Evolutionary conservation across 441 rosid species (phyloP).

Genomic region (Populus hybrid): DNA sequence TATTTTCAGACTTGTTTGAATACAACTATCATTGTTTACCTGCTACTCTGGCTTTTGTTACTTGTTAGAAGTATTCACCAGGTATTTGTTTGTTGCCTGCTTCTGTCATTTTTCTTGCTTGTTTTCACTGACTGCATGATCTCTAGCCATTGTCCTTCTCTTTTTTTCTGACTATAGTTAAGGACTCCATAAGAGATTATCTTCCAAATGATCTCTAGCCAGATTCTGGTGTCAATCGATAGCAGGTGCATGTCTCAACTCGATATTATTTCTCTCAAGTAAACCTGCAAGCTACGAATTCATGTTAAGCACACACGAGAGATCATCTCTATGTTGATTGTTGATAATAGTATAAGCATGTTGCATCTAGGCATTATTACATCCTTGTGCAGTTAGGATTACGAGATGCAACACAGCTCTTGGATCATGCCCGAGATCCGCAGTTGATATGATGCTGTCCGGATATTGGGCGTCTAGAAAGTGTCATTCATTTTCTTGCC

Average conservation of each 20-base stretch:
- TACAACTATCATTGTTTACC: not conserved
- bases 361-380: no score
- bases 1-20: not conserved
- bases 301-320: no score
- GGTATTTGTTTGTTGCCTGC: not conserved
- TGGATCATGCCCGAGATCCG: no score
- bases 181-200: not conserved
- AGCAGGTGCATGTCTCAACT: not conserved
- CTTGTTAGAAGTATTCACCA: not conserved
- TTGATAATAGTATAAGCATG: no score
- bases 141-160: not conserved
- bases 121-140: not conserved
- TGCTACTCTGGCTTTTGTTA: not conserved
- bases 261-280: not conserved
- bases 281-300: not conserved
- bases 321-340: no score
- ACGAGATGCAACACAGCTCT: no score
- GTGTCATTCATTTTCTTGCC: no score
- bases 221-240: not conserved
- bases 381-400: no score
- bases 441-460: no score
- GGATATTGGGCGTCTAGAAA: no score
- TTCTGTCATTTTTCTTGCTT: not conserved
- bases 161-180: not conserved
- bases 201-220: not conserved